These are phyloP conservation scores for Cryptococcus sp. DNA, from an alignment of 1,284 basidiomycete genomes.

Conservation along the genomic window DNA sequence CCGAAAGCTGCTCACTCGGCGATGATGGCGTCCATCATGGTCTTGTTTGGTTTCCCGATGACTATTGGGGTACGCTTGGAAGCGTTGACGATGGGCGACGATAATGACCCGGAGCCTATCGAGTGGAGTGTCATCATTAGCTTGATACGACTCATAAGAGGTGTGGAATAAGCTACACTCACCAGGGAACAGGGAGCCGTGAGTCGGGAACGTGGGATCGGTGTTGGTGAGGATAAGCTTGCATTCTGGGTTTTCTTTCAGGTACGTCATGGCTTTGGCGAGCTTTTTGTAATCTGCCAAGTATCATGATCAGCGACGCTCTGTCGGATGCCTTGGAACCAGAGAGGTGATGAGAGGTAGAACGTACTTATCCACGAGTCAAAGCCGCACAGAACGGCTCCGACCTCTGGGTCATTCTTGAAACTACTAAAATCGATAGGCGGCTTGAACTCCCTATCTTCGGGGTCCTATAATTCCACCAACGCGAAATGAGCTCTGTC, in stretches of 20 bases:
- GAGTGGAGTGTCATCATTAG: neutral
- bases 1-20: constrained; percentile 68
- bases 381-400: constrained; percentile 87
- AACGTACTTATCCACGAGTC: constrained; percentile 55
- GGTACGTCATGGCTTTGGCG: constrained; percentile 89
- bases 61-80: constrained; percentile 67
- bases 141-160: neutral
- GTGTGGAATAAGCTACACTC: constrained; percentile 31
- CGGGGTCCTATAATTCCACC: constrained; percentile 64
- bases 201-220: constrained; percentile 84
- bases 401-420: constrained; percentile 73
- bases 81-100: constrained; percentile 76
- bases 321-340: neutral
- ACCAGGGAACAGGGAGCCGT: constrained; percentile 77
- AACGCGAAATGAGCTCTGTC: constrained; percentile 1
- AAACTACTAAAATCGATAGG: constrained; percentile 71
- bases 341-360: neutral
- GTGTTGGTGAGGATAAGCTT: constrained; percentile 91
- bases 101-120: constrained; percentile 70
- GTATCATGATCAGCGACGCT: neutral
- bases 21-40: constrained; percentile 93
- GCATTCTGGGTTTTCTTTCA: constrained; percentile 74
- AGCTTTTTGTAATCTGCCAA: constrained; percentile 82
- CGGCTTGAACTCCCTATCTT: constrained; percentile 72
- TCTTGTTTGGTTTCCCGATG: constrained; percentile 87